Evolutionary conservation across 192 early-diverging fungal species (phyloP), one percentile per base, ranked within the genome.

Genomic region (Oehlia diaphana): DNA sequence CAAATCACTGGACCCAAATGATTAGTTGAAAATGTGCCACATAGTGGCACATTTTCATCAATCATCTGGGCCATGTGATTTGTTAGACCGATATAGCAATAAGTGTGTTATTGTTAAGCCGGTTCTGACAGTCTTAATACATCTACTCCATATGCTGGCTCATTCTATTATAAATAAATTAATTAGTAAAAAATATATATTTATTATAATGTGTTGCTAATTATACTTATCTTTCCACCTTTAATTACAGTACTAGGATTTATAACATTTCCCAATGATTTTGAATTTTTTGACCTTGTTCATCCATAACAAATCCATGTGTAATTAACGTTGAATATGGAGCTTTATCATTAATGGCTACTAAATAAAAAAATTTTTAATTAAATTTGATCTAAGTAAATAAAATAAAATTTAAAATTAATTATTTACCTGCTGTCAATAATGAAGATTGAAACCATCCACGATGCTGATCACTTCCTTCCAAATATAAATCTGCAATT

Each of bases 271-370:
- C 95, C 95, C 19, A 96, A 82, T 53, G 90, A 92, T 81, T 96
- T 96, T 65, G 88, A 90, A 96, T 96, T 81, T 96, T 96, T n/a
- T 93, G 86, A 12, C 95, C 95, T 74, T 96, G 92, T 26, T 91
- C 90, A 82, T 96, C 95, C 14, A 94, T 83, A 23, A 90, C 80
- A 76, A 72, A 72, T n/a, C 93, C 95, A 76, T 96, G 95, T 0
- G 94, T 95, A 71, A 95, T 83, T 63, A 96, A 77, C 5, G 87
- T 87, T 9, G 83, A 84, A 85, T 90, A 96, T 8, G 94, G 95
- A 0, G 90, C 82, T 63, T 91, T 87, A 9, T 91, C 91, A 28
- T 88, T 90, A 26, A 91, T 81, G 3, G 94, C 93, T 31, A 91
- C 85, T 86, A n/a, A 16, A n/a, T 23, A 62, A 63, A 72, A 6